Evolutionary conservation across 805 yeast genomes (phyloP).

Genomic region (Candida ovalis): DNA sequence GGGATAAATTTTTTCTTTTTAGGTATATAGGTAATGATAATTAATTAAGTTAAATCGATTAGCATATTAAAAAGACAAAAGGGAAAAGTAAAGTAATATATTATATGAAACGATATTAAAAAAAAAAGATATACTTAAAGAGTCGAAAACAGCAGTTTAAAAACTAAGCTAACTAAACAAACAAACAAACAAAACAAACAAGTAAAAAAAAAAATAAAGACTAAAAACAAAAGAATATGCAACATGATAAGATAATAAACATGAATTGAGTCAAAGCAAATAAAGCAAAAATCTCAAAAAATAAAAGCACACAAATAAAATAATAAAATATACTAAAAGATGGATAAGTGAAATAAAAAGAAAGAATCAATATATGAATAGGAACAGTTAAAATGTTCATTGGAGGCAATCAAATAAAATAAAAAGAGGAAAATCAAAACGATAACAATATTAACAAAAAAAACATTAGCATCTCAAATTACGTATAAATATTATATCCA

Average conservation of each 20-base stretch:
- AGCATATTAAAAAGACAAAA: neutral
- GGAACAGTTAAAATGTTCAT: neutral
- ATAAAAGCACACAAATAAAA: neutral
- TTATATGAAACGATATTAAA: neutral
- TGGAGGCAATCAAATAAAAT: neutral
- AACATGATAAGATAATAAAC: neutral
- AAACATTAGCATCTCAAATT: neutral
- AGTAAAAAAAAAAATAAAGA: too few relatives aligned
- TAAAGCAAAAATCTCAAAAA: neutral
- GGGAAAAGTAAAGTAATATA: neutral
- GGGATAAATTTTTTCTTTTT: too few relatives aligned
- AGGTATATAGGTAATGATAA: neutral
- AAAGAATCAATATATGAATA: neutral
- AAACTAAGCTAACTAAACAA: neutral
- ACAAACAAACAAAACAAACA: neutral
- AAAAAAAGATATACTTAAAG: neutral
- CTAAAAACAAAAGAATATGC: neutral
- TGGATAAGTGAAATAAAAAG: neutral
- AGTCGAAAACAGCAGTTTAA: neutral
- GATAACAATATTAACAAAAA: constrained; percentile 1
- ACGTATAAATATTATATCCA: too few relatives aligned
- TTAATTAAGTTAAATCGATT: neutral
- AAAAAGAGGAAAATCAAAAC: neutral
- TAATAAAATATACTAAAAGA: neutral
- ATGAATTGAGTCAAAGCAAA: neutral